A percentile compares a stretch with the other conserved stretches of the same genome.
These are phyloP conservation scores for Cucurbita moschata DNA, from an alignment of 306 rosid species.

Conservation along the genomic window DNA sequence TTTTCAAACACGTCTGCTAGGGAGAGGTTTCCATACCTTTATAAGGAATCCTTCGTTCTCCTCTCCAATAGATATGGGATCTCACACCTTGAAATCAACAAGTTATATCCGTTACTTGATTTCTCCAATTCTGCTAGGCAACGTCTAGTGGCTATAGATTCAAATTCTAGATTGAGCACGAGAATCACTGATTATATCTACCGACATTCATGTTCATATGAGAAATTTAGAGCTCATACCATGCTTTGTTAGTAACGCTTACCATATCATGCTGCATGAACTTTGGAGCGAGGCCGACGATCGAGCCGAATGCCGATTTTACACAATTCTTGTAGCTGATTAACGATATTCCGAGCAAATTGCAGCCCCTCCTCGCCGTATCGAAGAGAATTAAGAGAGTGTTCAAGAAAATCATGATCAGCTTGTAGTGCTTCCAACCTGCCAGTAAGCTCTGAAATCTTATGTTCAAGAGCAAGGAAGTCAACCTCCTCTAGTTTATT, in stretches of 20 bases:
- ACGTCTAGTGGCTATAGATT: too few species aligned
- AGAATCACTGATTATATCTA: too few species aligned
- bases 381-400: conserved; percentile 38
- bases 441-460: conserved; percentile 57
- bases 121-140: background rate
- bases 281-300: conserved; percentile 17
- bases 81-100: background rate
- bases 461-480: conserved; percentile 37
- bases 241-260: background rate
- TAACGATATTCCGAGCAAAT: conserved; percentile 52
- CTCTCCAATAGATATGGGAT: too few species aligned
- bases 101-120: background rate
- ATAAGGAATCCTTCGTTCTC: too few species aligned
- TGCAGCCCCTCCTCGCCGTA: conserved; percentile 44
- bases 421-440: conserved; percentile 71
- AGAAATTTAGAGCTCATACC: too few species aligned
- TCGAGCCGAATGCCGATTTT: conserved; percentile 28
- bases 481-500: conserved; percentile 18
- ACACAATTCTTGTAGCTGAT: conserved; percentile 43
- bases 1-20: too few species aligned
- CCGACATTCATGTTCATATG: too few species aligned
- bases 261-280: conserved; percentile 5
- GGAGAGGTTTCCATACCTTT: too few species aligned
- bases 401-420: conserved; percentile 59
- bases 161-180: too few species aligned